These are phyloP conservation scores for Pelargonium fulgidum DNA, from an alignment of 441 rosid species.

Conservation along the genomic window DNA sequence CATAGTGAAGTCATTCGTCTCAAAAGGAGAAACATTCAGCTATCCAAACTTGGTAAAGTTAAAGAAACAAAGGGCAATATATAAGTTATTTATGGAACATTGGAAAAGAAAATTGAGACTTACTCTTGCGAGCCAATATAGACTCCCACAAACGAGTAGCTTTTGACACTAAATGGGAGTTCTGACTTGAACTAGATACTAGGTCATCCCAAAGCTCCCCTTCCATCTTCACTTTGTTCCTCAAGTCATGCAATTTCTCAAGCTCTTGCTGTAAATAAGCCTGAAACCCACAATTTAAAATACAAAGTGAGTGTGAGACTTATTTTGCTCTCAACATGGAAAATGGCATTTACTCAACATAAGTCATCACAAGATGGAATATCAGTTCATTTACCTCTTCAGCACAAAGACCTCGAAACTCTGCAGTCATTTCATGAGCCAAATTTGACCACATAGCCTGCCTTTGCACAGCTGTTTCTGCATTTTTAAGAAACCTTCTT, in stretches of 20 bases:
- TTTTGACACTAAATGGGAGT: slow-evolving; percentile 92
- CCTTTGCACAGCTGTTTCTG: slow-evolving; percentile 91
- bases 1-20: no score
- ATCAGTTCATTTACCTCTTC: slow-evolving; percentile 64
- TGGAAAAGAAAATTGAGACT: slow-evolving; percentile 16
- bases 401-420: slow-evolving; percentile 98
- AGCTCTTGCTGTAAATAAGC: slow-evolving; percentile 98
- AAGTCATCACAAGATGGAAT: slow-evolving; percentile 8
- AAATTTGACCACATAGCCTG: slow-evolving; percentile 98
- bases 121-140: slow-evolving; percentile 84
- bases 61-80: slow-evolving; percentile 6
- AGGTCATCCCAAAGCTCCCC: slow-evolving; percentile 99
- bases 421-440: slow-evolving; percentile 99
- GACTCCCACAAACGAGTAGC: slow-evolving; percentile 96
- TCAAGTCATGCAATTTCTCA: slow-evolving; percentile 87
- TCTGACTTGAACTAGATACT: slow-evolving; percentile 89
- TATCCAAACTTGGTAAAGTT: no score
- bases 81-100: background rate
- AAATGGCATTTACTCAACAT: slow-evolving; percentile 1
- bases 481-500: slow-evolving; percentile 84
- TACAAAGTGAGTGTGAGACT: slow-evolving; percentile 20
- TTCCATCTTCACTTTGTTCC: slow-evolving; percentile 96
- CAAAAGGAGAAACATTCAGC: no score
- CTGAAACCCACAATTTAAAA: slow-evolving; percentile 40
- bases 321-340: slow-evolving; percentile 7